Evolutionary conservation across 805 yeast species (phyloP).

Genomic region (Saturnispora zaruensis): DNA sequence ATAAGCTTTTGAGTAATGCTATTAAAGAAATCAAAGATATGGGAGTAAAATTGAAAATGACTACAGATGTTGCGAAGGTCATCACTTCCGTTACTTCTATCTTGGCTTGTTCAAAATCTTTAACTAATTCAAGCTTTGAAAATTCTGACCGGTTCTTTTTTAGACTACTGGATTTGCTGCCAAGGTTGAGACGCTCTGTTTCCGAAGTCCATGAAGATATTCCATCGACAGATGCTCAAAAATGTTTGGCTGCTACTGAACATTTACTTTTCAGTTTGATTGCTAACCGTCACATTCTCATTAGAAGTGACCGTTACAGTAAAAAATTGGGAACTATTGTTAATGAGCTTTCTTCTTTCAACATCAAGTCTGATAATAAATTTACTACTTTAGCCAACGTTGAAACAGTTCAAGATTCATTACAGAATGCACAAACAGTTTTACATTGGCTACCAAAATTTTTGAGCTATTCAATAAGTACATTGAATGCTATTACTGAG

Average conservation of each 20-base stretch:
- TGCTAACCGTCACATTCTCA: constrained; percentile 42
- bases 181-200: constrained; percentile 63
- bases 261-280: constrained; percentile 55
- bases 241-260: constrained; percentile 70
- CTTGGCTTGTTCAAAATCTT: constrained; percentile 44
- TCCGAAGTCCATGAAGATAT: constrained; percentile 59
- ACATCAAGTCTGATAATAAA: neutral
- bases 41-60: constrained; percentile 64
- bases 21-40: constrained; percentile 64
- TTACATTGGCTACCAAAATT: constrained; percentile 31
- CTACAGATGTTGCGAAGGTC: constrained; percentile 53
- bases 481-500: constrained; percentile 12
- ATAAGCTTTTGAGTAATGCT: constrained; percentile 66
- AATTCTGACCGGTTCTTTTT: constrained; percentile 47
- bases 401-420: neutral
- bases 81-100: constrained; percentile 59
- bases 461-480: constrained; percentile 27
- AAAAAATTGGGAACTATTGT: constrained; percentile 7
- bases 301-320: constrained; percentile 21
- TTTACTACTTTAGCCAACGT: neutral
- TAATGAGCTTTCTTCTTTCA: constrained; percentile 1
- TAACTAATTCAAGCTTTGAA: constrained; percentile 32
- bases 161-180: constrained; percentile 69
- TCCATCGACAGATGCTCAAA: constrained; percentile 63
- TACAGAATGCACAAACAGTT: constrained; percentile 6